Conservation (phyloP, 768 basidiomycete species). For the Suillus sp. region DNA sequence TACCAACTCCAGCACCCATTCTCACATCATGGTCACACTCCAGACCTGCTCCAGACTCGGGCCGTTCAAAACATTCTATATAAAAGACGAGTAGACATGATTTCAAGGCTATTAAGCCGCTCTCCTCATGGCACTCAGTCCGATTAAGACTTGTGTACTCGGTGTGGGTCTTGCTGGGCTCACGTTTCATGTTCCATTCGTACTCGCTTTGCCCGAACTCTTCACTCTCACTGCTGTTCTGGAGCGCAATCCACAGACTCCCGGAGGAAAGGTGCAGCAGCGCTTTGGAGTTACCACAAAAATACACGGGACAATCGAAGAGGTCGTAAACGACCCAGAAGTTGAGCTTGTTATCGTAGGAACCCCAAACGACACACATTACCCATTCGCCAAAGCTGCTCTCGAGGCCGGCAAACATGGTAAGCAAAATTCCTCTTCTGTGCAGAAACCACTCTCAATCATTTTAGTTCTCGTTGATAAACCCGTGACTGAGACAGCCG, state of each 20-base stretch:
- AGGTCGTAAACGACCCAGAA: conserved; percentile 60
- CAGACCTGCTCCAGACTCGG: conserved; percentile 9
- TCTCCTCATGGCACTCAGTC: conserved; percentile 30
- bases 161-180: conserved; percentile 77
- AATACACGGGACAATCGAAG: conserved; percentile 61
- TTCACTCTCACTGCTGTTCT: conserved; percentile 77
- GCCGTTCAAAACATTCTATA: conserved; percentile 11
- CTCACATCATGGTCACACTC: conserved; percentile 15
- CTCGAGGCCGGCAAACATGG: conserved; percentile 76
- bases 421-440: conserved; percentile 29
- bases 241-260: conserved; percentile 63
- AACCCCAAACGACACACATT: conserved; percentile 78
- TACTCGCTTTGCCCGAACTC: conserved; percentile 67
- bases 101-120: background rate
- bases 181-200: conserved; percentile 81
- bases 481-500: conserved; percentile 63
- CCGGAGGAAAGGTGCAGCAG: conserved; percentile 65
- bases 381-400: conserved; percentile 61
- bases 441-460: conserved; percentile 3
- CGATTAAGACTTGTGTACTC: conserved; percentile 71
- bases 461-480: conserved; percentile 75
- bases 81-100: conserved; percentile 6
- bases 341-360: conserved; percentile 70
- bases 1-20: background rate
- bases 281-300: conserved; percentile 60